Conservation (phyloP, 2,329 filamentous ascomycete genomes). For the Lachnellula occidentalis region DNA sequence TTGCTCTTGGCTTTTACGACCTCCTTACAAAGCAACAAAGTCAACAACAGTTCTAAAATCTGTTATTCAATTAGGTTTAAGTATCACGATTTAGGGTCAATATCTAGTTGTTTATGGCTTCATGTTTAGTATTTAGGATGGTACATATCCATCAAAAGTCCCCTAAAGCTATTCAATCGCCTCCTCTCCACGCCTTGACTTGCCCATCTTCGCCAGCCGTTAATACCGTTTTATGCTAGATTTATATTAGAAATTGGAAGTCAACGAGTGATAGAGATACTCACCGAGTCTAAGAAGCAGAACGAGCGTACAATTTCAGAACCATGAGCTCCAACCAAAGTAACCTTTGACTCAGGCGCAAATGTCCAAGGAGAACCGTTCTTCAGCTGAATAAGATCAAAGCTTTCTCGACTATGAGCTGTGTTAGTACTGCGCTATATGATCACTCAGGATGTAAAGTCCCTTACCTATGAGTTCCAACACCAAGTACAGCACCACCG, state of each 20-base stretch:
- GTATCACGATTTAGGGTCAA: too few species aligned
- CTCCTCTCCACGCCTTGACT: slow-evolving; percentile 34
- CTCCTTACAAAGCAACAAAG: neutral
- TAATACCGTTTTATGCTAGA: slow-evolving; percentile 31
- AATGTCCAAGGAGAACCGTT: slow-evolving; percentile 49
- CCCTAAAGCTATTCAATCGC: slow-evolving; percentile 15
- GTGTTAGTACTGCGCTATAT: neutral
- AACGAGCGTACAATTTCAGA: slow-evolving; percentile 59
- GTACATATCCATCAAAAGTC: neutral
- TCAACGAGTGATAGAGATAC: slow-evolving; percentile 5
- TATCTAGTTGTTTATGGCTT: neutral
- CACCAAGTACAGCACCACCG: slow-evolving; percentile 56
- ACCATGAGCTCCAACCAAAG: slow-evolving; percentile 57
- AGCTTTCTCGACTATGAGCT: slow-evolving; percentile 45
- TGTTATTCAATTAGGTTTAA: too few species aligned
- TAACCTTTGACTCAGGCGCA: slow-evolving; percentile 50
- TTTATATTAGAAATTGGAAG: slow-evolving; percentile 5
- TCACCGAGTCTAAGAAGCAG: slow-evolving; percentile 55
- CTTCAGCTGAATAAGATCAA: slow-evolving; percentile 56
- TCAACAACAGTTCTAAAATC: too few species aligned
- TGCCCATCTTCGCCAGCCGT: slow-evolving; percentile 37
- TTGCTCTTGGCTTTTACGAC: neutral
- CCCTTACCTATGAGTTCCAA: slow-evolving; percentile 61
- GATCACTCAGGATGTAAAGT: neutral
- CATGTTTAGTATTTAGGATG: neutral